A percentile compares a stretch with the other conserved stretches of the same genome.
Evolutionary conservation across 2,329 filamentous ascomycete species (phyloP).

Genomic region (Lasiodiplodia sp.): DNA sequence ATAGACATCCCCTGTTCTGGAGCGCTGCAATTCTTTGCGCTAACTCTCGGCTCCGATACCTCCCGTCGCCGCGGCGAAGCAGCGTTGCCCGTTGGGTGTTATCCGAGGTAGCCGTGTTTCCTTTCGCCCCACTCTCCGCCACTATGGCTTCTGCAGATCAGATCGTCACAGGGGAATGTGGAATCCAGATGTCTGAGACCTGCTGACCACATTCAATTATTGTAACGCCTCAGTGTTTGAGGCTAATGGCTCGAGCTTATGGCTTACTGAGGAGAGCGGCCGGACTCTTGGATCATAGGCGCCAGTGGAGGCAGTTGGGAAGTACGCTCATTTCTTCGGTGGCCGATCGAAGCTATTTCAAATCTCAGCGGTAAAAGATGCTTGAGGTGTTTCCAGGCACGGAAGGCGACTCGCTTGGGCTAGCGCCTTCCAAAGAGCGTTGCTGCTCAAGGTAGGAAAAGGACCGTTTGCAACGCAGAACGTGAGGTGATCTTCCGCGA

Average conservation of each 20-base stretch:
- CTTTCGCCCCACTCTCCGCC: neutral
- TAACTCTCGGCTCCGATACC: neutral
- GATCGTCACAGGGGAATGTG: neutral
- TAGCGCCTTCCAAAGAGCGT: neutral
- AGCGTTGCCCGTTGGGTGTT: neutral
- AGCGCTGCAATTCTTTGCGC: no score
- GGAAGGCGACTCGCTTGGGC: neutral
- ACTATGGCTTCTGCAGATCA: neutral
- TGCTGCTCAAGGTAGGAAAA: neutral
- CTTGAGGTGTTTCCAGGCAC: neutral
- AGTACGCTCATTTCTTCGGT: no score
- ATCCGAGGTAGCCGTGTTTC: neutral
- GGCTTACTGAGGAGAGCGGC: neutral
- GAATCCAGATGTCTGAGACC: neutral
- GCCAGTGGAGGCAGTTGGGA: neutral
- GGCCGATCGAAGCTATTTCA: no score
- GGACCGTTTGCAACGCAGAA: neutral
- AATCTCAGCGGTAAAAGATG: no score
- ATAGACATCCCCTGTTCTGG: no score
- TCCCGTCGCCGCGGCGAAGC: neutral
- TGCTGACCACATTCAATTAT: neutral
- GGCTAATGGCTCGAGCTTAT: neutral
- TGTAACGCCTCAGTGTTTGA: constrained; percentile 1
- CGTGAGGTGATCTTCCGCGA: neutral
- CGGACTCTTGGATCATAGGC: neutral